Evolutionary conservation across 2,329 filamentous ascomycete genomes (phyloP).

Genomic region (Diplodia corticola): DNA sequence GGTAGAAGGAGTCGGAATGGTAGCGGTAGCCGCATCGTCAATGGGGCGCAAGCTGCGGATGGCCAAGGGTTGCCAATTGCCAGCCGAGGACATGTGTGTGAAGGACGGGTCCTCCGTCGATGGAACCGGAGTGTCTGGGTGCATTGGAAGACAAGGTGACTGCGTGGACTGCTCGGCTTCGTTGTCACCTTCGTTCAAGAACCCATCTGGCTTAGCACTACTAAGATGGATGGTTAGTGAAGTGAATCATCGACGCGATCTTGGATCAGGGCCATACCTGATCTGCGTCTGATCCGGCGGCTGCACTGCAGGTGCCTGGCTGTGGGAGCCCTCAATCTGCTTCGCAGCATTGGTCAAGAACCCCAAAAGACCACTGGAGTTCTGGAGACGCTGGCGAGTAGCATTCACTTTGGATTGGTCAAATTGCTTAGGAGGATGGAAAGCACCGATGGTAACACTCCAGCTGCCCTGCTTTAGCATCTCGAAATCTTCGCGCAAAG

Average conservation of each 20-base stretch:
- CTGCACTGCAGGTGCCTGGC: neutral
- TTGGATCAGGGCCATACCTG: neutral
- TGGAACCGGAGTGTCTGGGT: slow-evolving; percentile 17
- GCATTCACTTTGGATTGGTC: neutral
- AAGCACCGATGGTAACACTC: slow-evolving; percentile 28
- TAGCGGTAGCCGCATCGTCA: slow-evolving; percentile 3
- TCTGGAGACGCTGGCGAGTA: neutral
- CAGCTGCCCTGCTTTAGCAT: slow-evolving; percentile 28
- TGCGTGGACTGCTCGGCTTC: neutral
- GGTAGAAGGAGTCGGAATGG: slow-evolving; percentile 30
- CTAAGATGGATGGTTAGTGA: neutral
- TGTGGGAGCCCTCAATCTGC: neutral
- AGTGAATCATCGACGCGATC: neutral
- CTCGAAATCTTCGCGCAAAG: slow-evolving; percentile 27
- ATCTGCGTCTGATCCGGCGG: neutral
- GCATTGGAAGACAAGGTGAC: neutral
- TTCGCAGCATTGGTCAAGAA: neutral
- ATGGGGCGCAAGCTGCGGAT: slow-evolving; percentile 36
- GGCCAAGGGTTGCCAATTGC: slow-evolving; percentile 41
- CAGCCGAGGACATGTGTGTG: neutral
- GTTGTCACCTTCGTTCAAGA: neutral
- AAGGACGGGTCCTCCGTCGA: slow-evolving; percentile 27
- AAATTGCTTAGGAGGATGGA: neutral
- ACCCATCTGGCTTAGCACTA: neutral
- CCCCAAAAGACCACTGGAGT: neutral